Percentiles rank a stretch among this genome's conserved stretches.
Conservation (phyloP, 148 eudicot species). For the Vaccinium darrowii region DNA sequence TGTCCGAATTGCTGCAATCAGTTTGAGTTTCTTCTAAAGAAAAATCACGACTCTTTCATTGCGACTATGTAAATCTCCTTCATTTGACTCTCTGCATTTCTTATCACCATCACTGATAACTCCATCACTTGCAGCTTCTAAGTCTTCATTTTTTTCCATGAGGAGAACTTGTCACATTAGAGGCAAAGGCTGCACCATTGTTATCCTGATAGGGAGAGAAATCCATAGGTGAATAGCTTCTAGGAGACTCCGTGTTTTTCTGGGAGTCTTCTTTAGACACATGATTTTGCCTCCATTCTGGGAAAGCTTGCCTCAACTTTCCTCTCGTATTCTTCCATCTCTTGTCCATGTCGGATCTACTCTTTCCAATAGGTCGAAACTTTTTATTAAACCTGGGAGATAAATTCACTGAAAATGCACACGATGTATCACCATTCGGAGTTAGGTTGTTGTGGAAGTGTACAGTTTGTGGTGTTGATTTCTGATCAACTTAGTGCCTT, state of each 20-base stretch:
- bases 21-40: conserved; percentile 19
- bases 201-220: conserved; percentile 70
- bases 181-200: conserved; percentile 14
- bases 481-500: no score
- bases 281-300: conserved; percentile 26
- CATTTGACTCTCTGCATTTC: neutral
- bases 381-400: conserved; percentile 34
- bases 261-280: conserved; percentile 33
- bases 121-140: conserved; percentile 23
- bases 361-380: conserved; percentile 28
- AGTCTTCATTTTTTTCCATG: conserved; percentile 30
- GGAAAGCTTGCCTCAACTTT: conserved; percentile 38
- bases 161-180: conserved; percentile 6
- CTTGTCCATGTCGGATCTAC: conserved; percentile 35
- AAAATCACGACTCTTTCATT: conserved; percentile 23
- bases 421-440: conserved; percentile 37
- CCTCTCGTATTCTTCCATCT: conserved; percentile 45
- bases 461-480: no score
- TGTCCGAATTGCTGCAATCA: conserved; percentile 10
- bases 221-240: conserved; percentile 85
- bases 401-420: conserved; percentile 43
- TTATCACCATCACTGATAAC: conserved; percentile 12
- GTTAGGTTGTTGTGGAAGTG: no score
- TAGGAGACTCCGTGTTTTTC: conserved; percentile 44
- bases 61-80: conserved; percentile 4